Evolutionary conservation across 2,329 filamentous ascomycete species (phyloP).

Genomic region (Ophiosphaerella herpotricha): DNA sequence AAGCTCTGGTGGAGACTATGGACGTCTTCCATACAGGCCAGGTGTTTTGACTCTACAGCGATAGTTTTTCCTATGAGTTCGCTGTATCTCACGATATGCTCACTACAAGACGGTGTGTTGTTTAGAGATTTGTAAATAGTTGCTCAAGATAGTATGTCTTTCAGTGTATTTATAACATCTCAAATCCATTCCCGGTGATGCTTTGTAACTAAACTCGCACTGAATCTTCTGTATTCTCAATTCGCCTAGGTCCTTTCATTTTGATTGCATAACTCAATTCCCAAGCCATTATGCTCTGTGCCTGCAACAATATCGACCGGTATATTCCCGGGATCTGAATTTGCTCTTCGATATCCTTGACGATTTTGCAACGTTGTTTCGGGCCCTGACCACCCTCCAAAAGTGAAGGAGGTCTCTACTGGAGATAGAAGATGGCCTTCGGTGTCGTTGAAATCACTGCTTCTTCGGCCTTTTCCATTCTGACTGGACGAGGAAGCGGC

Average conservation of each 20-base stretch:
- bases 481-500: constrained; percentile 1
- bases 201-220: too few species aligned
- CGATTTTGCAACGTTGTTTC: constrained; percentile 10
- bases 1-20: constrained; percentile 50
- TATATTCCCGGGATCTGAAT: constrained; percentile 16
- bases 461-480: constrained; percentile 4
- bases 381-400: constrained; percentile 8
- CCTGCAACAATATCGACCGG: constrained; percentile 1
- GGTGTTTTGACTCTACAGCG: constrained; percentile 57
- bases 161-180: too few species aligned
- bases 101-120: too few species aligned
- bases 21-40: constrained; percentile 58
- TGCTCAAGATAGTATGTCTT: too few species aligned
- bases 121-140: too few species aligned
- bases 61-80: constrained; percentile 1
- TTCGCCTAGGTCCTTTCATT: too few species aligned
- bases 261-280: constrained; percentile 2
- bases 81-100: too few species aligned
- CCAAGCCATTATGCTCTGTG: constrained; percentile 5
- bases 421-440: not conserved
- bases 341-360: constrained; percentile 16
- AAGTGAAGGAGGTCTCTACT: not conserved
- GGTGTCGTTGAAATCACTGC: constrained; percentile 1
- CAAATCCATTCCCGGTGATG: too few species aligned
- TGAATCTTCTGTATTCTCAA: too few species aligned